These are phyloP conservation scores for Kuraishia piskuri DNA, from an alignment of 805 yeast species.

Conservation along the genomic window DNA sequence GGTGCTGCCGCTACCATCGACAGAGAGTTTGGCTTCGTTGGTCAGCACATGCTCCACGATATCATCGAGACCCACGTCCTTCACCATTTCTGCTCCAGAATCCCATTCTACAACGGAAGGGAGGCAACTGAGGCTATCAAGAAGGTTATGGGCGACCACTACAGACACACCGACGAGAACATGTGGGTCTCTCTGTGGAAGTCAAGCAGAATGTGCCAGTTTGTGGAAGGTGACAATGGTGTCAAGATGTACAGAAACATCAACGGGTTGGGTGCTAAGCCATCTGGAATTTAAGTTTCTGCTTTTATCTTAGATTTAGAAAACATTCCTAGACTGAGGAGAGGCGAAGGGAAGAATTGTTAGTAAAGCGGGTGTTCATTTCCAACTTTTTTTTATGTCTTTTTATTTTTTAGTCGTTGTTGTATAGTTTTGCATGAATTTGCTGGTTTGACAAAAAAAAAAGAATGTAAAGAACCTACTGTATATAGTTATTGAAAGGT, in stretches of 20 bases:
- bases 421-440: background rate
- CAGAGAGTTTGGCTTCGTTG: conserved; percentile 52
- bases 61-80: conserved; percentile 51
- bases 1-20: conserved; percentile 64
- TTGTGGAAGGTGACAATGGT: conserved; percentile 61
- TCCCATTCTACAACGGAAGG: conserved; percentile 48
- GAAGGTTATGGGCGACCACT: conserved; percentile 44
- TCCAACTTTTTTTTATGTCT: background rate
- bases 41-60: conserved; percentile 48
- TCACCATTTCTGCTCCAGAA: conserved; percentile 47
- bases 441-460: background rate
- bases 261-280: conserved; percentile 33
- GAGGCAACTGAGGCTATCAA: conserved; percentile 43
- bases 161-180: conserved; percentile 39
- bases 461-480: background rate
- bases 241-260: conserved; percentile 59
- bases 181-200: conserved; percentile 55
- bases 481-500: background rate
- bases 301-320: background rate
- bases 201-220: conserved; percentile 56
- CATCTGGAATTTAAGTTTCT: conserved; percentile 8
- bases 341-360: too few relatives aligned
- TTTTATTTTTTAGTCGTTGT: background rate
- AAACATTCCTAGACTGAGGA: too few relatives aligned
- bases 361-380: too few relatives aligned